These are phyloP conservation scores for Vigna reflexopilosa DNA, from an alignment of 306 rosid genomes.

Conservation along the genomic window DNA sequence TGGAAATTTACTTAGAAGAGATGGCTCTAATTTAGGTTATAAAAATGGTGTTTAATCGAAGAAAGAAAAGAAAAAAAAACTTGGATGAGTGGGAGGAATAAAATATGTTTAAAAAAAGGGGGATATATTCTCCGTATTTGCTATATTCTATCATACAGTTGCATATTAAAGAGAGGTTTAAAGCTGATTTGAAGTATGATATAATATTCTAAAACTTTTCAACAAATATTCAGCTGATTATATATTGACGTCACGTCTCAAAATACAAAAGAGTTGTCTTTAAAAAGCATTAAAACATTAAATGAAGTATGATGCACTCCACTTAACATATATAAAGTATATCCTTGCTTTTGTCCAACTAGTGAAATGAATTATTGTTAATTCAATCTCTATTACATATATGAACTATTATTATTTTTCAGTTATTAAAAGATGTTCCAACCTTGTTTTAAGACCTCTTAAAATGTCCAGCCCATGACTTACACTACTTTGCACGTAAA, in stretches of 20 bases:
- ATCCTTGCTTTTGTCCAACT: background rate
- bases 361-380: background rate
- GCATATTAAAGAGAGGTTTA: slow-evolving; percentile 22
- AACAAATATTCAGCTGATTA: slow-evolving; percentile 28
- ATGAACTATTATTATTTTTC: background rate
- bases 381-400: background rate
- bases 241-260: background rate
- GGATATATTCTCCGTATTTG: slow-evolving; percentile 39
- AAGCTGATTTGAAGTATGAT: slow-evolving; percentile 25
- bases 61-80: slow-evolving; percentile 8
- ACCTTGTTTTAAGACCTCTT: too few species aligned
- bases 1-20: background rate
- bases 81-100: slow-evolving; percentile 25
- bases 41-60: background rate
- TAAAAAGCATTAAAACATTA: background rate
- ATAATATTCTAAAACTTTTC: slow-evolving; percentile 37
- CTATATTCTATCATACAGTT: slow-evolving; percentile 36
- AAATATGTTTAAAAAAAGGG: background rate
- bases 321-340: background rate
- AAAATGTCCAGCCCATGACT: too few species aligned
- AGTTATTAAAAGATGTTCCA: background rate
- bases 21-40: background rate
- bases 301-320: background rate
- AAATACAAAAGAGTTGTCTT: background rate
- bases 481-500: too few species aligned